These are phyloP conservation scores for Periconia digitata DNA, from an alignment of 2,329 filamentous ascomycete genomes.

Conservation along the genomic window DNA sequence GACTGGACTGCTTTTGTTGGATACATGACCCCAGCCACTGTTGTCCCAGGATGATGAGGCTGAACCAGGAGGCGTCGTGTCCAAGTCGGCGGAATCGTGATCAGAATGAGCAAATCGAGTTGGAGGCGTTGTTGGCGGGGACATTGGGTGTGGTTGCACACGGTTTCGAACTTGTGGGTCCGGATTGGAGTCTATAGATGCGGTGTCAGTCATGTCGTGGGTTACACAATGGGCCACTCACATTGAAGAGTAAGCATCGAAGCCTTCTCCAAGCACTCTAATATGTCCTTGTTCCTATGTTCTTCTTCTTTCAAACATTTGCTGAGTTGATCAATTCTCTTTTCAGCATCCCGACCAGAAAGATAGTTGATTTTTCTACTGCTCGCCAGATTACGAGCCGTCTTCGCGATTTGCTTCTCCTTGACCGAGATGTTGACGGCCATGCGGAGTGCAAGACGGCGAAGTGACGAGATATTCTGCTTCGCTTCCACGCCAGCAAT, in stretches of 20 bases:
- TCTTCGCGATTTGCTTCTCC: conserved; percentile 40
- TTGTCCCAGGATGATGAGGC: conserved; percentile 26
- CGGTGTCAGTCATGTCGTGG: conserved; percentile 7
- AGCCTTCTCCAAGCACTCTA: conserved; percentile 39
- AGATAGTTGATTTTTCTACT: conserved; percentile 36
- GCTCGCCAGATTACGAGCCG: conserved; percentile 33
- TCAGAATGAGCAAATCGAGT: conserved; percentile 20
- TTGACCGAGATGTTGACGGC: conserved; percentile 44
- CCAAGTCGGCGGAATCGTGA: conserved; percentile 15
- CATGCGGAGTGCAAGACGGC: conserved; percentile 41
- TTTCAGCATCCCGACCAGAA: conserved; percentile 33
- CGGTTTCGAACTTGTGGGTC: conserved; percentile 21
- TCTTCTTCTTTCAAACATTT: conserved; percentile 36
- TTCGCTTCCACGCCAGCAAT: conserved; percentile 37
- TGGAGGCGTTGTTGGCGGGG: conserved; percentile 38
- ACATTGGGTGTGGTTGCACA: conserved; percentile 27
- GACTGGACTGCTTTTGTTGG: conserved; percentile 15
- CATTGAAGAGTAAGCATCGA: conserved; percentile 42
- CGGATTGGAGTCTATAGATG: conserved; percentile 25
- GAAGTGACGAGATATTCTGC: conserved; percentile 36
- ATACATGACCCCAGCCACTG: conserved; percentile 22
- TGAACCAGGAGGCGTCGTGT: conserved; percentile 27
- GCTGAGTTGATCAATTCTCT: conserved; percentile 35
- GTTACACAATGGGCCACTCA: conserved; percentile 11
- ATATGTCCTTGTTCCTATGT: conserved; percentile 39